Percentiles rank a stretch among this genome's conserved stretches.
These are phyloP conservation scores for Pseudotsuga menziesii DNA, from an alignment of 75 land plant genomes.

Conservation along the genomic window DNA sequence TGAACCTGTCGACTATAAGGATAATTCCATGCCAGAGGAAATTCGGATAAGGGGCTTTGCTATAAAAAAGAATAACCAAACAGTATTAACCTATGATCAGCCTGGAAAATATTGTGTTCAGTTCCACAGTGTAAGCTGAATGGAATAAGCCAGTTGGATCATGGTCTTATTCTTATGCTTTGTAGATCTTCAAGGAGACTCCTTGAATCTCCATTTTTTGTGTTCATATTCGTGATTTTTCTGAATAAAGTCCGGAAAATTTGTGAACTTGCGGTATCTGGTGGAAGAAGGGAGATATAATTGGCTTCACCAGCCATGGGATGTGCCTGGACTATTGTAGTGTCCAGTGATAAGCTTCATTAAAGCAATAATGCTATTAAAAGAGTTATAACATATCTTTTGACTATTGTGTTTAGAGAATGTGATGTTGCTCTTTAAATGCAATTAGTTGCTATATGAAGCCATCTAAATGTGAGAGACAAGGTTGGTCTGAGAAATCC, in stretches of 20 bases:
- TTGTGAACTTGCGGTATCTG: too few species aligned
- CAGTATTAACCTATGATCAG: slow-evolving; percentile 31
- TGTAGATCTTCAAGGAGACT: too few species aligned
- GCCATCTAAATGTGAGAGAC: too few species aligned
- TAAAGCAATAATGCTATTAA: background rate
- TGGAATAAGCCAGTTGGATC: background rate
- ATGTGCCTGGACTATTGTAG: background rate
- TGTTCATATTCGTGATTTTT: background rate
- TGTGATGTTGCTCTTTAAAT: too few species aligned
- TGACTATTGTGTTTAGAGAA: too few species aligned
- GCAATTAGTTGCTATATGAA: too few species aligned
- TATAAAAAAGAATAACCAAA: slow-evolving; percentile 56
- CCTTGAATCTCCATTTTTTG: background rate
- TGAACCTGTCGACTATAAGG: slow-evolving; percentile 47
- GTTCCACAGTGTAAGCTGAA: background rate
- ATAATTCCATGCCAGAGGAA: slow-evolving; percentile 63
- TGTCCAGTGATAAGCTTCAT: background rate
- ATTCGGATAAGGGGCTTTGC: slow-evolving; percentile 74
- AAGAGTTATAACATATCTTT: background rate
- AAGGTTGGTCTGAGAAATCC: too few species aligned
- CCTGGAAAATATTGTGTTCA: slow-evolving; percentile 43
- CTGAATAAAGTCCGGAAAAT: background rate
- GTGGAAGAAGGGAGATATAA: too few species aligned
- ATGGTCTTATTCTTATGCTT: background rate
- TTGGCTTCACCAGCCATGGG: background rate